Evolutionary conservation across 768 basidiomycete genomes (phyloP).

Genomic region (Hericium rajendrae): DNA sequence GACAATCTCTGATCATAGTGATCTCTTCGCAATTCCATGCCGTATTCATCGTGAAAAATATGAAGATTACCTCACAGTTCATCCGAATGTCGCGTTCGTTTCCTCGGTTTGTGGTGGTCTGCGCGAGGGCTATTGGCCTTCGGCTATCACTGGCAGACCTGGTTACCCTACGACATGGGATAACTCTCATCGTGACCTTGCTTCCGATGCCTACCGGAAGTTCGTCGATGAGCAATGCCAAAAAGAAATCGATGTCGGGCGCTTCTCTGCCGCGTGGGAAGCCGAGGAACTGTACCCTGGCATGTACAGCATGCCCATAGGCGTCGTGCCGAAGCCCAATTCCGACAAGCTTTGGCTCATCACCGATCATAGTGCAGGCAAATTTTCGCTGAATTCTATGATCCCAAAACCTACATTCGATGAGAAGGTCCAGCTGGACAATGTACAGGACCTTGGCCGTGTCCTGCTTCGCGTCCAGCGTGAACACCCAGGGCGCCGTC

Average conservation of each 20-base stretch:
- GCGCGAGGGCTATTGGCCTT: slow-evolving; percentile 37
- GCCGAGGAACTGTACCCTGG: slow-evolving; percentile 28
- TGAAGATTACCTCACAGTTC: slow-evolving; percentile 18
- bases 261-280: slow-evolving; percentile 21
- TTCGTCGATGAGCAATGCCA: neutral
- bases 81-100: slow-evolving; percentile 31
- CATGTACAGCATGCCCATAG: slow-evolving; percentile 32
- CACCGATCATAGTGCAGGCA: slow-evolving; percentile 28
- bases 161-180: slow-evolving; percentile 19
- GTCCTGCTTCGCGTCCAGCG: neutral
- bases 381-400: slow-evolving; percentile 27
- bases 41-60: slow-evolving; percentile 29
- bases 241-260: slow-evolving; percentile 12
- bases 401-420: slow-evolving; percentile 14
- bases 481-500: neutral
- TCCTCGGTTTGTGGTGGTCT: slow-evolving; percentile 23
- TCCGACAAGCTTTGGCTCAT: slow-evolving; percentile 19
- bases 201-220: neutral
- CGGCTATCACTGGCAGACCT: slow-evolving; percentile 17
- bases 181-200: slow-evolving; percentile 3
- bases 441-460: neutral
- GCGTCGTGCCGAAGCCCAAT: slow-evolving; percentile 27
- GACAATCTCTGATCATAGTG: slow-evolving; percentile 23
- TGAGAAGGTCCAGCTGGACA: neutral
- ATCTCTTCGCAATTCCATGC: slow-evolving; percentile 27